These are phyloP conservation scores for Leavenworthia alabamica DNA, from an alignment of 345 rosid genomes.

Conservation along the genomic window DNA sequence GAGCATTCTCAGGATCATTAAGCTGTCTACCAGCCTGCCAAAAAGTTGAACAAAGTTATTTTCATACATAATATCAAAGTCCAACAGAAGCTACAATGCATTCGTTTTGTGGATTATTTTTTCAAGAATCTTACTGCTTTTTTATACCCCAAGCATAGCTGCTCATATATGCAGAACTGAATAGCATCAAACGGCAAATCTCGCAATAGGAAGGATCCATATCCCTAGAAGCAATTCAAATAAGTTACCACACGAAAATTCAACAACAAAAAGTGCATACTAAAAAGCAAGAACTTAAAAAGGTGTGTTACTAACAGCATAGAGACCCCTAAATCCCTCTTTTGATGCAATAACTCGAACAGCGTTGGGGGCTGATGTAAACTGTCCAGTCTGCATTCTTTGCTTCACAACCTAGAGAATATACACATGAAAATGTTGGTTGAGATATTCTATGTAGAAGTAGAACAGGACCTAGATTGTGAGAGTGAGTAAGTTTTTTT, in stretches of 20 bases:
- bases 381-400: slow-evolving; percentile 94
- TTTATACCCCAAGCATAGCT: slow-evolving; percentile 81
- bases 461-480: background rate
- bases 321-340: slow-evolving; percentile 85
- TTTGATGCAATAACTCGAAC: slow-evolving; percentile 64
- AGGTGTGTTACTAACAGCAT: slow-evolving; percentile 52
- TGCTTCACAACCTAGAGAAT: slow-evolving; percentile 77
- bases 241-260: slow-evolving; percentile 2
- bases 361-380: slow-evolving; percentile 74
- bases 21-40: slow-evolving; percentile 73
- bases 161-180: slow-evolving; percentile 96
- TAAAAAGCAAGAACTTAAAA: background rate
- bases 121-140: slow-evolving; percentile 49
- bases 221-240: slow-evolving; percentile 49
- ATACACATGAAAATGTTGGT: background rate
- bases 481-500: background rate
- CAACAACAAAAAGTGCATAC: background rate
- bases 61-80: background rate
- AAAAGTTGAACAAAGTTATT: background rate
- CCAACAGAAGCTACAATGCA: background rate
- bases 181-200: slow-evolving; percentile 97
- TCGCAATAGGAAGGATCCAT: slow-evolving; percentile 74
- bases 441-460: background rate
- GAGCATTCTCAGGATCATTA: slow-evolving; percentile 88
- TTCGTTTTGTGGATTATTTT: background rate